These are phyloP conservation scores for Fabrea salina DNA, from an alignment of 169 alveolate species.

Conservation along the genomic window DNA sequence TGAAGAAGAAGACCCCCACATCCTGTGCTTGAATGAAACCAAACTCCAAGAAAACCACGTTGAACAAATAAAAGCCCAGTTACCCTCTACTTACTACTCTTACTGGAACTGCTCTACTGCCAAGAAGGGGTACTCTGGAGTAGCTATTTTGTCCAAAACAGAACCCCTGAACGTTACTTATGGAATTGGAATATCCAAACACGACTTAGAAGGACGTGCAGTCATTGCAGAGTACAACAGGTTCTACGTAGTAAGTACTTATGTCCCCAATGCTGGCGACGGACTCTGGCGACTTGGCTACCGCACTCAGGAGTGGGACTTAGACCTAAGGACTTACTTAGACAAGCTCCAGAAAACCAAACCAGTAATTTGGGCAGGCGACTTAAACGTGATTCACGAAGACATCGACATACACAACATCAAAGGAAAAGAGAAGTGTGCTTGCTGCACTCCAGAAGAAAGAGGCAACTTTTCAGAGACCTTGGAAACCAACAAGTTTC, in stretches of 20 bases:
- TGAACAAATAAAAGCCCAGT: conserved; percentile 39
- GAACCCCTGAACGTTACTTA: conserved; percentile 54
- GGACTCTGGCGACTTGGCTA: conserved; percentile 67
- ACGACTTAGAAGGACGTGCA: conserved; percentile 77
- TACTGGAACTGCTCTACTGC: conserved; percentile 40
- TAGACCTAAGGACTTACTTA: conserved; percentile 52
- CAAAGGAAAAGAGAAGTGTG: conserved; percentile 20
- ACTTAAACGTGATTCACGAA: conserved; percentile 73
- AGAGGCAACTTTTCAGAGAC: conserved; percentile 3
- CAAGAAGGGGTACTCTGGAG: conserved; percentile 72
- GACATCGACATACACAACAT: conserved; percentile 56
- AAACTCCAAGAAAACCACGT: conserved; percentile 50
- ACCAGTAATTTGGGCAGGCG: conserved; percentile 73
- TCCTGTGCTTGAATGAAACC: conserved; percentile 73
- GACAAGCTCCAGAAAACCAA: conserved; percentile 47
- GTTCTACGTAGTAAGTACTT: conserved; percentile 64
- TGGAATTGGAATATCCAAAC: conserved; percentile 51
- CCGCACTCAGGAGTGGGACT: conserved; percentile 77
- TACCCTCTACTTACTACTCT: conserved; percentile 48
- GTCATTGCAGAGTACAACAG: conserved; percentile 62
- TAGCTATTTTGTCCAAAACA: conserved; percentile 56
- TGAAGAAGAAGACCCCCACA: conserved; percentile 56
- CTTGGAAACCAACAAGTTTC: background rate
- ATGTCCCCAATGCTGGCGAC: conserved; percentile 77
- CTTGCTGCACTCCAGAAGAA: conserved; percentile 24